Conservation (phyloP, 2,329 filamentous ascomycete species). For the Ceratocystis albifundus region DNA sequence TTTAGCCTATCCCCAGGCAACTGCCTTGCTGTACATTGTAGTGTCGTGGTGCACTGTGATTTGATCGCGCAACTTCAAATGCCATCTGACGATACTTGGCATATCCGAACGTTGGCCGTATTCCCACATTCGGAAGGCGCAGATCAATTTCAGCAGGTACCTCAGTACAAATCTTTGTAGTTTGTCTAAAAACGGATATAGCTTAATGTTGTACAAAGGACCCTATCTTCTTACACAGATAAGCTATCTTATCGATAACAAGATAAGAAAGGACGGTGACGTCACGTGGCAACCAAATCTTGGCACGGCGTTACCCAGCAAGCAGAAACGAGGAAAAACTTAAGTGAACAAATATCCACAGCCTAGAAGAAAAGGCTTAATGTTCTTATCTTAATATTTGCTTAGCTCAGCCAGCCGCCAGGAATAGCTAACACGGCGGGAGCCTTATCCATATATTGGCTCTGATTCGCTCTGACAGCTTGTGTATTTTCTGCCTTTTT, state of each 20-base stretch:
- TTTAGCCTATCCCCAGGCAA: background rate
- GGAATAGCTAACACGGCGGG: background rate
- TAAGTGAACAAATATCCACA: slow-evolving; percentile 8
- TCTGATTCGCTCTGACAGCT: background rate
- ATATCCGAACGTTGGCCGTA: too few relatives aligned
- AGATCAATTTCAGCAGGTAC: too few relatives aligned
- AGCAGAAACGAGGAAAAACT: background rate
- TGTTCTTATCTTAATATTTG: background rate
- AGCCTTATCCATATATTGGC: background rate
- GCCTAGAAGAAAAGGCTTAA: background rate
- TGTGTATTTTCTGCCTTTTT: background rate
- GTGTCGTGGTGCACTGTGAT: background rate
- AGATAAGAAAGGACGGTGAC: background rate
- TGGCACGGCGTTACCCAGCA: background rate
- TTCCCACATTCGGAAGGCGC: too few relatives aligned
- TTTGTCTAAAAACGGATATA: too few relatives aligned
- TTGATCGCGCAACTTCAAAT: too few relatives aligned
- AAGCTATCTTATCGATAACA: slow-evolving; percentile 4
- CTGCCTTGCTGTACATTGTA: background rate
- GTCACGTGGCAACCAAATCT: slow-evolving; percentile 10
- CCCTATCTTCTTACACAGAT: background rate
- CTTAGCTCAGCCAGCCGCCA: background rate
- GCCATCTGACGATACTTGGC: background rate
- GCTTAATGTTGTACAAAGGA: background rate
- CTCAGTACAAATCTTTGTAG: too few relatives aligned